Evolutionary conservation across 768 basidiomycete genomes (phyloP), one percentile per base, ranked within the genome.

Genomic region (Kwoniella dendrophila): DNA sequence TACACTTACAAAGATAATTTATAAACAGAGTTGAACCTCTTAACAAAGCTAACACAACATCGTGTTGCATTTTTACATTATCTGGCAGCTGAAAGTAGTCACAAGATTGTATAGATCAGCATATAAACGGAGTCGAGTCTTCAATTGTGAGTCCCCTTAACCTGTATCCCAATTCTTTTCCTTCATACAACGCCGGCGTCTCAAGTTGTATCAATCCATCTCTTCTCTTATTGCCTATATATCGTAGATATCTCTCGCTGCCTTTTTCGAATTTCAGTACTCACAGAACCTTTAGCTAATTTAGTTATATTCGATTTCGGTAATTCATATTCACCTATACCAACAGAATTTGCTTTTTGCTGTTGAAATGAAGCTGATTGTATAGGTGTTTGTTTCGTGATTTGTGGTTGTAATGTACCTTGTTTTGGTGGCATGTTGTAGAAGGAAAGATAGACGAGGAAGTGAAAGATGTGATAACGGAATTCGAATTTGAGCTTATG

Each of bases 1-100:
- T 3, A n/a, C 64, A n/a, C 87, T 68, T 76, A 89, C 94, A 88
- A 7, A 98, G 82, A 70, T 93, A 95, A 77, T 90, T 94, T 68
- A 99, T 93, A 78, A 97, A 98, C 53, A 97, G 89, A 0, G 94
- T 94, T 3, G 93, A 91, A 30, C 88, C 88, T 75, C 93, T 93
- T 14, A 89, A 83, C 10, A 96, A 82, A 12, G 92, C 90, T 1
- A 89, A 77, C 0, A 93, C 86, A 0, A 90, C 89, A 61, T 97
- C 95, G 65, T 93, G 95, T 70, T 92, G 90, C 58, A 96, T 79
- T 74, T 95, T 95, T 12, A 87, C 84, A 68, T 86, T 88, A 0
- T 91, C 88, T 5, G 92, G 90, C 2, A 95, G 81, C 93, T 94
- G 11, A n/a, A 1, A 18, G 14, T 22, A 20, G 7, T 33, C 51